phyloP scores from a whole-genome alignment of 768 basidiomycete species.

The Rhizopogon rudus region DNA sequence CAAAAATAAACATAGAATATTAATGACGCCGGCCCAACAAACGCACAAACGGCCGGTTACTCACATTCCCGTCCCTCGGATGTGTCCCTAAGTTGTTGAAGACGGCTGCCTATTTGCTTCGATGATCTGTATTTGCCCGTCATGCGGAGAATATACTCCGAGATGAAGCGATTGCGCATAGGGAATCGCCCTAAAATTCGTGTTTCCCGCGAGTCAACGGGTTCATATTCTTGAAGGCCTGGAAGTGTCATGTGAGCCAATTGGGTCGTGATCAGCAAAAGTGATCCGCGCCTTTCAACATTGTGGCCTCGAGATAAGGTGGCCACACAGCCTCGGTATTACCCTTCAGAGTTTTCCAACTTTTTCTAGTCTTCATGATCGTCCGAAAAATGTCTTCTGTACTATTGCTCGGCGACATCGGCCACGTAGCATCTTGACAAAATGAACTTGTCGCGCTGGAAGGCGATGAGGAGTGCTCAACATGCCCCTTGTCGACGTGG shows the following conservation, averaged over 20 bases:
- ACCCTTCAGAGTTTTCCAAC: conserved; percentile 70
- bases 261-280: conserved; percentile 2
- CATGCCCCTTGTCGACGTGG: neutral
- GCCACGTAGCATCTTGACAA: conserved; percentile 3
- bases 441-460: neutral
- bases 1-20: conserved; percentile 27
- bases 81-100: conserved; percentile 75
- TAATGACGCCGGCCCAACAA: conserved; percentile 20
- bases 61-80: conserved; percentile 66
- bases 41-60: conserved; percentile 27
- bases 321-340: conserved; percentile 74
- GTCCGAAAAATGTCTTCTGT: conserved; percentile 55
- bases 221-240: conserved; percentile 72
- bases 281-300: conserved; percentile 58
- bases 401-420: conserved; percentile 14
- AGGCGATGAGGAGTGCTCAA: neutral
- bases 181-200: conserved; percentile 71
- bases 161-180: conserved; percentile 76
- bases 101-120: conserved; percentile 77
- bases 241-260: conserved; percentile 13
- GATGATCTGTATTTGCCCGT: conserved; percentile 70
- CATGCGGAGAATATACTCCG: conserved; percentile 65
- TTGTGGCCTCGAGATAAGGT: conserved; percentile 69
- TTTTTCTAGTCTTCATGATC: conserved; percentile 65
- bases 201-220: conserved; percentile 69